Evolutionary conservation across 2,329 filamentous ascomycete species (phyloP).

Genomic region (Xylariales sp.): DNA sequence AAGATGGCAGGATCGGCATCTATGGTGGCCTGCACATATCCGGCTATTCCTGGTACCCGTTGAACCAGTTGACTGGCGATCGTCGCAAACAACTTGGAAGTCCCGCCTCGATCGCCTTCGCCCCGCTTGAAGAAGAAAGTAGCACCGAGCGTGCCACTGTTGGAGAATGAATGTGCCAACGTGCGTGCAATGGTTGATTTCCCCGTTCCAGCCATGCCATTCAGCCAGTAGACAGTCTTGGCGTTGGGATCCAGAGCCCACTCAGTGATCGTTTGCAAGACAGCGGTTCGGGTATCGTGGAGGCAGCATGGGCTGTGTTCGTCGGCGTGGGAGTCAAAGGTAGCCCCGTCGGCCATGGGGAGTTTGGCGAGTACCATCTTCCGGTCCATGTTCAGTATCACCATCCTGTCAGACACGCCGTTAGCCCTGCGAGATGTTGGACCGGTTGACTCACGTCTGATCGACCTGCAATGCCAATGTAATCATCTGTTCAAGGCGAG

Average conservation of each 20-base stretch:
- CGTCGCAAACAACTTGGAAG: constrained; percentile 33
- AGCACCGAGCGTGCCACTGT: constrained; percentile 12
- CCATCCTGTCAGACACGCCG: too few species aligned
- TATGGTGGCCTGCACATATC: constrained; percentile 23
- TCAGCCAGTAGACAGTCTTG: constrained; percentile 22
- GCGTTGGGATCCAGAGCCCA: not conserved
- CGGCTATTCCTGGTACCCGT: constrained; percentile 21
- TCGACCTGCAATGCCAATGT: not conserved
- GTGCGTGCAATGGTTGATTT: constrained; percentile 36
- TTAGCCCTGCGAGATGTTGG: too few species aligned
- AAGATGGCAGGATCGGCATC: constrained; percentile 24
- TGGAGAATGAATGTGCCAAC: constrained; percentile 16
- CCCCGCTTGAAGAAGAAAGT: constrained; percentile 42
- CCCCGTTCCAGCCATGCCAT: constrained; percentile 34
- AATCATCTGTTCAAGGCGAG: not conserved
- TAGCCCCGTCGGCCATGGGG: not conserved
- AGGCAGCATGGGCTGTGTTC: not conserved
- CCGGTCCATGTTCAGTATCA: not conserved
- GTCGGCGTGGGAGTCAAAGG: not conserved
- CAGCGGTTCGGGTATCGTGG: not conserved
- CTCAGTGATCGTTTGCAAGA: not conserved
- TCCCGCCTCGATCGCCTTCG: constrained; percentile 31
- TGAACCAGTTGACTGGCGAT: constrained; percentile 29
- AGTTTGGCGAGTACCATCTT: not conserved
- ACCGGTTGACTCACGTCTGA: constrained; percentile 2